Evolutionary conservation across 129 eudicot genomes (phyloP).

Genomic region (Cynara cardunculus): DNA sequence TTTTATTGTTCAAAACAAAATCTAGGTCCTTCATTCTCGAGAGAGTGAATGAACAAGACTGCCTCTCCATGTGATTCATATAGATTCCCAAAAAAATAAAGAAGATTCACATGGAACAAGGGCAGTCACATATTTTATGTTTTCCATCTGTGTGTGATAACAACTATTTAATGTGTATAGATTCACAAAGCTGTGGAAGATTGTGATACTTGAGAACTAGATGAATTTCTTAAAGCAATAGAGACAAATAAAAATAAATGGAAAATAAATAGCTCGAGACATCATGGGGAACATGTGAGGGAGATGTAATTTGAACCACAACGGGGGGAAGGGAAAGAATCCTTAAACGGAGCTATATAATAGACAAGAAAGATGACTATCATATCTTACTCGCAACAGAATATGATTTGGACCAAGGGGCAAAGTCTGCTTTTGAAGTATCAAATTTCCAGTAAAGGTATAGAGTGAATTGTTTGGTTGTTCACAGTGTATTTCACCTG

Average conservation of each 20-base stretch:
- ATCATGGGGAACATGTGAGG: not conserved
- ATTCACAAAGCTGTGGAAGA: slow-evolving; percentile 3
- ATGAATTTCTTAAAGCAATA: slow-evolving; percentile 13
- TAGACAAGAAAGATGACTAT: not conserved
- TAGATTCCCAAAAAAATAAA: not conserved
- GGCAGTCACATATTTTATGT: not conserved
- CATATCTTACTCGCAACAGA: slow-evolving; percentile 66
- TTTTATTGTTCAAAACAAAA: slow-evolving; percentile 3
- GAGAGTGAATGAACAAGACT: not conserved
- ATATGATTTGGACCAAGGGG: slow-evolving; percentile 96
- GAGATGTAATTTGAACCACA: not conserved
- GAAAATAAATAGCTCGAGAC: not conserved
- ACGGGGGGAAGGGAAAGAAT: not conserved
- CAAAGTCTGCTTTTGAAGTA: slow-evolving; percentile 80
- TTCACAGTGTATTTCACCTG: slow-evolving; percentile 99
- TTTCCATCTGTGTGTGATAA: not conserved
- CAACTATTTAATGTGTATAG: not conserved
- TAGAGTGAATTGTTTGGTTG: slow-evolving; percentile 97
- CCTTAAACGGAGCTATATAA: not conserved
- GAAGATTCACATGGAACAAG: slow-evolving; percentile 3
- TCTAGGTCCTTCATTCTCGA: not conserved
- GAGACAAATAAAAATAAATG: not conserved
- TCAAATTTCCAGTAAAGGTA: slow-evolving; percentile 95
- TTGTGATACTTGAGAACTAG: slow-evolving; percentile 11
- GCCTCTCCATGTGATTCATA: not conserved